A percentile compares a stretch with the other conserved stretches of the same genome.
These are phyloP conservation scores for Stenocarpella maydis DNA, from an alignment of 2,329 filamentous ascomycete species.

Conservation along the genomic window DNA sequence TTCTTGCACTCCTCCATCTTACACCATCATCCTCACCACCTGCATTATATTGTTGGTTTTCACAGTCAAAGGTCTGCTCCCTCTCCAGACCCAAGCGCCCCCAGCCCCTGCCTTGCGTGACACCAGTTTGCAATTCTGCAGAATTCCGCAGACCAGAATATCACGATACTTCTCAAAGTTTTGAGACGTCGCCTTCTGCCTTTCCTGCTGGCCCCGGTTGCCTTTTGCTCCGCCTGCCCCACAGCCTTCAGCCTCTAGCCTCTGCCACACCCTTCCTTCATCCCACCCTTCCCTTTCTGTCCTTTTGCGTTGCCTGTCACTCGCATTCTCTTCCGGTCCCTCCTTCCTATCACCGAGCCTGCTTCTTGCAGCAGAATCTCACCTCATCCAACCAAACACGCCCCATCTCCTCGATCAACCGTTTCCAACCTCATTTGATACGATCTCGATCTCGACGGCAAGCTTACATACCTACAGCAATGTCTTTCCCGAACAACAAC, in stretches of 20 bases:
- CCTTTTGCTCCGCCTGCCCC: not conserved
- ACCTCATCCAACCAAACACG: not conserved
- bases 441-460: not conserved
- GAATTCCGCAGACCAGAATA: not conserved
- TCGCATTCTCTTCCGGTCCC: not conserved
- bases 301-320: not conserved
- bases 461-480: not conserved
- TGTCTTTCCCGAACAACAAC: slow-evolving; percentile 30
- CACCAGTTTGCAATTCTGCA: no score
- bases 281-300: not conserved
- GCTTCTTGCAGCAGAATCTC: no score
- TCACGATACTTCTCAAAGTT: not conserved
- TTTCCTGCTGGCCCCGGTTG: not conserved
- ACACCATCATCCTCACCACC: no score
- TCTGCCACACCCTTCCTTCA: no score
- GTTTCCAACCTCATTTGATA: not conserved
- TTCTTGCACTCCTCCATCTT: no score
- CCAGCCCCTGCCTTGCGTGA: not conserved
- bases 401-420: not conserved
- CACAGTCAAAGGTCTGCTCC: not conserved
- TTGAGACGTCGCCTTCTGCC: not conserved
- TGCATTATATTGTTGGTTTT: no score
- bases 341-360: not conserved
- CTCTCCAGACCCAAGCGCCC: not conserved
- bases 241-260: not conserved